phyloP scores from a whole-genome alignment of 2,329 filamentous ascomycete genomes.

The Verticillium longisporum region DNA sequence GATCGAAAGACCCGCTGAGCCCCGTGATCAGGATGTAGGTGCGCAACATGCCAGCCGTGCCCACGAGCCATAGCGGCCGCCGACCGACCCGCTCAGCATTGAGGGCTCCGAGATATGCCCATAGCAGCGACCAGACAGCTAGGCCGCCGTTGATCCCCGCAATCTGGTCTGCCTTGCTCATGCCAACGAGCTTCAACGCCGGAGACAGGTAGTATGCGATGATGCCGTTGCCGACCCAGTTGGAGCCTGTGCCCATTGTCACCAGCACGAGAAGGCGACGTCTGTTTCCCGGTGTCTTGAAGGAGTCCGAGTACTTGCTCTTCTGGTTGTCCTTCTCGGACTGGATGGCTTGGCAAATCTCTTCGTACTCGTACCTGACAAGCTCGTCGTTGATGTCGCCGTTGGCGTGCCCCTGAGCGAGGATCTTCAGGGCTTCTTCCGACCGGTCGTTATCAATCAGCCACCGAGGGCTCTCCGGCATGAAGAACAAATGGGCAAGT shows the following conservation, averaged over 20 bases:
- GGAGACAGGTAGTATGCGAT: constrained; percentile 3
- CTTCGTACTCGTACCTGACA: constrained; percentile 2
- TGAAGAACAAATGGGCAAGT: too few relatives aligned
- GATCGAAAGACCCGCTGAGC: constrained; percentile 11
- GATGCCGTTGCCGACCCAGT: constrained; percentile 4
- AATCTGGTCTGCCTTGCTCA: constrained; percentile 2
- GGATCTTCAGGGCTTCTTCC: not conserved
- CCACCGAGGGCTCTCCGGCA: constrained; percentile 5
- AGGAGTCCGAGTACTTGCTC: constrained; percentile 1
- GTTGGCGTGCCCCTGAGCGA: not conserved
- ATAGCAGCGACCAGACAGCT: constrained; percentile 3
- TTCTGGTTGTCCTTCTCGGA: constrained; percentile 2
- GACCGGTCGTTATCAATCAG: constrained; percentile 2
- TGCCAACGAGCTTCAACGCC: constrained; percentile 4
- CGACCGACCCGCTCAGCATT: constrained; percentile 3
- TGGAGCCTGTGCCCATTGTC: not conserved
- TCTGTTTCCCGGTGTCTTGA: constrained; percentile 3
- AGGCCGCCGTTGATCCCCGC: constrained; percentile 4
- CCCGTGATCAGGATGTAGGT: not conserved
- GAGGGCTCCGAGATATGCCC: constrained; percentile 4
- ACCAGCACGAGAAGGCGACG: not conserved
- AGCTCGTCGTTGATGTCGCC: constrained; percentile 1
- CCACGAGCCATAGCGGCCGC: constrained; percentile 2
- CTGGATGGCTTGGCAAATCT: constrained; percentile 4
- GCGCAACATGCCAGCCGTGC: not conserved